phyloP scores from a whole-genome alignment of 306 rosid species.

The Begonia peltatifolia region DNA sequence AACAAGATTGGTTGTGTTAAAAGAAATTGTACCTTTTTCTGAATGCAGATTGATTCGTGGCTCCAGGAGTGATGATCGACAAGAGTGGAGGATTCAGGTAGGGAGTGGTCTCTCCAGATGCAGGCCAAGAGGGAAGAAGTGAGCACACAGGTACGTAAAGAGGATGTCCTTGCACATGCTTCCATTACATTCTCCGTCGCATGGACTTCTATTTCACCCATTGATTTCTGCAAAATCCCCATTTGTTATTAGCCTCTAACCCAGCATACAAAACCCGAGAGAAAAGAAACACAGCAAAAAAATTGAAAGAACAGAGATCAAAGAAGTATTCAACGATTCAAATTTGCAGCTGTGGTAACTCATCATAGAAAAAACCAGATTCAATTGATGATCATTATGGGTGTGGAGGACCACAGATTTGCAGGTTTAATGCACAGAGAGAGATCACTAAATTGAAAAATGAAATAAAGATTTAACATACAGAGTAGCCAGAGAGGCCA shows the following conservation, averaged over 20 bases:
- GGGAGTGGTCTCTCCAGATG: slow-evolving; percentile 41
- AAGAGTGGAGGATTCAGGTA: slow-evolving; percentile 9
- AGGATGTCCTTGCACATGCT: slow-evolving; percentile 60
- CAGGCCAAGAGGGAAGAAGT: slow-evolving; percentile 83
- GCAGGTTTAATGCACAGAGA: no score
- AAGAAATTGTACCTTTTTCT: slow-evolving; percentile 36
- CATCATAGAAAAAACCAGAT: no score
- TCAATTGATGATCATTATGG: no score
- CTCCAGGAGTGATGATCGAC: slow-evolving; percentile 65
- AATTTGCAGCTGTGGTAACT: no score
- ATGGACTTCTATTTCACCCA: slow-evolving; percentile 69
- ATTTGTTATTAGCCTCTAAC: no score
- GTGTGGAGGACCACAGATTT: no score
- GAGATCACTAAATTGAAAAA: no score
- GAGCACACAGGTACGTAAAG: slow-evolving; percentile 58
- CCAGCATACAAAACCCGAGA: no score
- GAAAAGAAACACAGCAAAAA: no score
- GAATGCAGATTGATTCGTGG: slow-evolving; percentile 41
- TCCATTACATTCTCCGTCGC: slow-evolving; percentile 68
- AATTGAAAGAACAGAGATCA: no score
- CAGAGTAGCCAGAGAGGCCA: slow-evolving; percentile 88
- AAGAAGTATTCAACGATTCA: no score
- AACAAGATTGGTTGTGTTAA: no score
- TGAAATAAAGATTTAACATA: slow-evolving; percentile 10
- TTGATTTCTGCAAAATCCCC: slow-evolving; percentile 37